Evolutionary conservation across 2,329 filamentous ascomycete genomes (phyloP), one percentile per base, ranked within the genome.

Genomic region (Talaromyces rugulosus): DNA sequence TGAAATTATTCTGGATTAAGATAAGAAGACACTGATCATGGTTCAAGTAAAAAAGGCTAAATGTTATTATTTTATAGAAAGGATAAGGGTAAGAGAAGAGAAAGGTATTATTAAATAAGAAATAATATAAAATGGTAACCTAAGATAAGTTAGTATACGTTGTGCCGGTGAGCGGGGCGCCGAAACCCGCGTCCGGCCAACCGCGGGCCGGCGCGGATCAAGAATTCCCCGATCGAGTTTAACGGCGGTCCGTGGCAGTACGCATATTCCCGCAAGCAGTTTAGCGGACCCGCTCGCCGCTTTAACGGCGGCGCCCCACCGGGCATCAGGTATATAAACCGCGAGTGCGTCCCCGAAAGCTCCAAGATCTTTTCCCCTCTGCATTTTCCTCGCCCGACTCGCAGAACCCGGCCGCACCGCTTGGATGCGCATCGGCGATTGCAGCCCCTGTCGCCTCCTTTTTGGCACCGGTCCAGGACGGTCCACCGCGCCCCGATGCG

Each of bases 101-200:
- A n/a, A n/a, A n/a, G n/a, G n/a, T n/a, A n/a, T n/a, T n/a, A n/a
- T n/a, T n/a, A n/a, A n/a, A n/a, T n/a, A n/a, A n/a, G n/a, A n/a
- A n/a, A n/a, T n/a, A n/a, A n/a, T n/a, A n/a, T n/a, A n/a, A n/a
- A n/a, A n/a, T n/a, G n/a, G n/a, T n/a, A n/a, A n/a, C n/a, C n/a
- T n/a, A n/a, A n/a, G n/a, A n/a, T n/a, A n/a, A n/a, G n/a, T n/a
- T n/a, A 54, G 52, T 55, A 55, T 54, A 54, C 31, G 28, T 54
- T 54, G 51, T 31, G 51, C 51, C 51, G 51, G 51, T 54, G 12
- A 54, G 51, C 51, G 51, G 51, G 51, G 51, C 51, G 51, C 51
- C 51, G 51, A 33, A 54, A 54, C 31, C 27, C 51, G 31, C 27
- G 27, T 16, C 27, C 27, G 23, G 11, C 27, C 51, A 30, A 33